phyloP scores from a whole-genome alignment of 2,329 filamentous ascomycete genomes.

The Aspergillus sp. region DNA sequence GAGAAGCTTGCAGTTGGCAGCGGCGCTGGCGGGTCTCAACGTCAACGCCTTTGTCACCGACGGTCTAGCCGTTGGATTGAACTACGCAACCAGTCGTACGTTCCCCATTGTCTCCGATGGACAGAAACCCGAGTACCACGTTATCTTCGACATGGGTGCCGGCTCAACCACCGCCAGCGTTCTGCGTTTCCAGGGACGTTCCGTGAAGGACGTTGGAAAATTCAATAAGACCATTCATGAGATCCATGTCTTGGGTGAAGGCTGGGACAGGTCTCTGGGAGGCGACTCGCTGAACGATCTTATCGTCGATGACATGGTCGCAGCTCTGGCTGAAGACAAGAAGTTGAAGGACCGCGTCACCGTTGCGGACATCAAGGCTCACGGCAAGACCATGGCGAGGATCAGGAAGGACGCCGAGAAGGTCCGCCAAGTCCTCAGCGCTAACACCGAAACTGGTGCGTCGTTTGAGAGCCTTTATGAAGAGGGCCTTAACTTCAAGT shows the following conservation, averaged over 20 bases:
- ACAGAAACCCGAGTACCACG: slow-evolving; percentile 82
- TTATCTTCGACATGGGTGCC: slow-evolving; percentile 97
- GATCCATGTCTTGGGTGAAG: slow-evolving; percentile 80
- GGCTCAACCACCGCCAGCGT: slow-evolving; percentile 90
- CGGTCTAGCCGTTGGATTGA: slow-evolving; percentile 85
- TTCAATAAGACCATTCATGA: slow-evolving; percentile 98
- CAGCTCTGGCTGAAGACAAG: slow-evolving; percentile 71
- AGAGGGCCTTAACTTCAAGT: slow-evolving; percentile 90
- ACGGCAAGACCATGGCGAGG: slow-evolving; percentile 84
- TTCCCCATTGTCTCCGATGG: slow-evolving; percentile 84
- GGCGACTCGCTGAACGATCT: slow-evolving; percentile 86
- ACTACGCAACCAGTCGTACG: slow-evolving; percentile 88
- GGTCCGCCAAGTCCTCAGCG: slow-evolving; percentile 84
- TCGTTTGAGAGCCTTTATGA: slow-evolving; percentile 82
- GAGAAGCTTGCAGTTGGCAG: slow-evolving; percentile 78
- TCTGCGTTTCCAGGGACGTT: slow-evolving; percentile 82
- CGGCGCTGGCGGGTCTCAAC: slow-evolving; percentile 82
- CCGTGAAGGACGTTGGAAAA: slow-evolving; percentile 86
- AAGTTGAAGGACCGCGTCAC: slow-evolving; percentile 45
- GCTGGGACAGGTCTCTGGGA: slow-evolving; percentile 87
- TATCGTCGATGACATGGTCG: slow-evolving; percentile 85
- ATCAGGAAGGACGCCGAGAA: slow-evolving; percentile 91
- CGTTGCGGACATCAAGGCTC: slow-evolving; percentile 54
- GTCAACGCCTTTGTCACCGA: slow-evolving; percentile 84
- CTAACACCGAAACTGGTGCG: slow-evolving; percentile 77